Conservation (phyloP, 2,329 filamentous ascomycete species). For the Gremmenia infestans region DNA sequence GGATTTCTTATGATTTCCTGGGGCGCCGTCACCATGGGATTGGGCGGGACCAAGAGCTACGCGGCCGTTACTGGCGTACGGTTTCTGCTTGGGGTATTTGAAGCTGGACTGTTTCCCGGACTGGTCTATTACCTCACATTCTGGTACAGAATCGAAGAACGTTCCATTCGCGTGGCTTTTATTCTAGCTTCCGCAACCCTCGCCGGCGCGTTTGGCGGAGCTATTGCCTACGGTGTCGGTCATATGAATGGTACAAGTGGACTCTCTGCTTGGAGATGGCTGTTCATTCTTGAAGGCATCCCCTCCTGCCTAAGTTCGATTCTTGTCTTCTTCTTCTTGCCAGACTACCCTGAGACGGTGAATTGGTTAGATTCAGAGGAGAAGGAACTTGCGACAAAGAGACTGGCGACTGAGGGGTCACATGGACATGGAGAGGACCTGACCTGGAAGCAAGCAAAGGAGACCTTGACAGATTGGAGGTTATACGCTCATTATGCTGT, state of each 20-base stretch:
- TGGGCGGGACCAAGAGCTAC: slow-evolving; percentile 39
- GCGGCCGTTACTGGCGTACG: slow-evolving; percentile 40
- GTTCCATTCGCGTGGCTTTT: slow-evolving; percentile 28
- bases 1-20: slow-evolving; percentile 46
- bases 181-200: slow-evolving; percentile 29
- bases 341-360: slow-evolving; percentile 45
- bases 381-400: slow-evolving; percentile 36
- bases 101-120: slow-evolving; percentile 42
- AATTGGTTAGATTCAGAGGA: slow-evolving; percentile 42
- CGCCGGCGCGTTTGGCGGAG: slow-evolving; percentile 30
- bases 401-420: slow-evolving; percentile 39
- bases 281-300: slow-evolving; percentile 30
- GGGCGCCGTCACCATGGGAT: slow-evolving; percentile 43
- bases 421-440: slow-evolving; percentile 37
- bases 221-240: slow-evolving; percentile 28
- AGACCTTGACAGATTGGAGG: slow-evolving; percentile 44
- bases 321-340: slow-evolving; percentile 41
- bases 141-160: slow-evolving; percentile 29
- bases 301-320: slow-evolving; percentile 43
- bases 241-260: slow-evolving; percentile 26
- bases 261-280: slow-evolving; percentile 28
- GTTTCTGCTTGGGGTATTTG: slow-evolving; percentile 45
- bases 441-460: slow-evolving; percentile 44
- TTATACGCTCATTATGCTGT: slow-evolving; percentile 48
- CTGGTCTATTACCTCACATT: slow-evolving; percentile 31